Evolutionary conservation across 306 rosid genomes (phyloP).

Genomic region (Prinsepia uniflora): DNA sequence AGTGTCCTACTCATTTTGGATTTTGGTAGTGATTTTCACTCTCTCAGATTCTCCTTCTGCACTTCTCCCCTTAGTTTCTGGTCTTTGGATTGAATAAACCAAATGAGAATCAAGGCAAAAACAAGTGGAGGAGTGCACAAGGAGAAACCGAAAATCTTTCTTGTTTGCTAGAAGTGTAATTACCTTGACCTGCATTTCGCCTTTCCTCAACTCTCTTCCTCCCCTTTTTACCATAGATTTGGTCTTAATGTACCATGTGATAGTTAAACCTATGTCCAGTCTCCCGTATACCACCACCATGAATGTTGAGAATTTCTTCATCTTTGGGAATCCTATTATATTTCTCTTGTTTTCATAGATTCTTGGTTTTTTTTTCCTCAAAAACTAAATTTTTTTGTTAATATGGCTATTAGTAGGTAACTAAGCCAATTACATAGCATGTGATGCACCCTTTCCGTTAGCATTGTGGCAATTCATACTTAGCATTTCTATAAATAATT

Average conservation of each 20-base stretch:
- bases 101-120: no score
- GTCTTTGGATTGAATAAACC: no score
- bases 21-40: not conserved
- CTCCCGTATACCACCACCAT: not conserved
- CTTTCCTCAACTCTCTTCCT: not conserved
- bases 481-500: not conserved
- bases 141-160: not conserved
- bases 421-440: not conserved
- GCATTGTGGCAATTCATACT: slow-evolving; percentile 6
- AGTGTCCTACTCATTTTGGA: not conserved
- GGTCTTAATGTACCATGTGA: not conserved
- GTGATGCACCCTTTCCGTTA: not conserved
- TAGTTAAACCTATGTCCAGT: not conserved
- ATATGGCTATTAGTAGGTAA: not conserved
- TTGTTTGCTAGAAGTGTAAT: not conserved
- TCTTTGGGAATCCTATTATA: not conserved
- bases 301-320: not conserved
- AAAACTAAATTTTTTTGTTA: not conserved
- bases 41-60: not conserved
- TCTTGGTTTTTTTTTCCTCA: not conserved
- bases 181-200: not conserved
- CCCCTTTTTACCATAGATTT: not conserved
- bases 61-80: not conserved
- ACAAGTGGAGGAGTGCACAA: not conserved
- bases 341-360: not conserved